Conservation (phyloP, 345 rosid genomes). For the Firmiana major region DNA sequence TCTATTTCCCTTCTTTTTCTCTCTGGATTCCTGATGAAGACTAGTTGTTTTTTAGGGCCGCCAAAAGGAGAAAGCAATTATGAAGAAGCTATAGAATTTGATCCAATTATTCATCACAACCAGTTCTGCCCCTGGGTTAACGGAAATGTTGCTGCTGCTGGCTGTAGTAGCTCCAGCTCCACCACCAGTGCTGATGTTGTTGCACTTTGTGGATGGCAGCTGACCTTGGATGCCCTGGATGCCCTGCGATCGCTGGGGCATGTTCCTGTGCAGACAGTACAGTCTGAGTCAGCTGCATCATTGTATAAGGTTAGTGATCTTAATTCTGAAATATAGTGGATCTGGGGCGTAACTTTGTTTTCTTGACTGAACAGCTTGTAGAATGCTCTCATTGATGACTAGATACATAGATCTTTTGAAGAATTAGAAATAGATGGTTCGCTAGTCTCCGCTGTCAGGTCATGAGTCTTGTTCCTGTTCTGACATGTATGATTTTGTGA, state of each 20-base stretch:
- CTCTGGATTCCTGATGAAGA: conserved; percentile 9
- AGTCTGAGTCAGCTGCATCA: conserved; percentile 95
- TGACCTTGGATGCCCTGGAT: conserved; percentile 91
- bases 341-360: neutral
- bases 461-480: neutral
- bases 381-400: neutral
- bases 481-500: neutral
- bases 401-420: neutral
- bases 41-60: conserved; percentile 51
- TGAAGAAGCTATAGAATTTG: conserved; percentile 77
- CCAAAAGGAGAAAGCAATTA: conserved; percentile 82
- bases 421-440: neutral
- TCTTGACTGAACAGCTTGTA: neutral
- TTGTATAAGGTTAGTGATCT: conserved; percentile 62
- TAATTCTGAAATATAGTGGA: neutral
- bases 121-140: conserved; percentile 96
- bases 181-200: conserved; percentile 46
- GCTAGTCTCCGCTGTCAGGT: neutral
- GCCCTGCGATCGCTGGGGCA: conserved; percentile 54
- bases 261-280: conserved; percentile 65
- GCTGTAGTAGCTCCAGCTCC: conserved; percentile 56
- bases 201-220: conserved; percentile 89
- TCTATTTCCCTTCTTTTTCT: neutral
- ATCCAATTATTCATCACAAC: conserved; percentile 88
- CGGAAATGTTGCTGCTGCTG: conserved; percentile 97